Evolutionary conservation across 352 stramenopile species (phyloP).

Genomic region (Aphanomyces euteiches): DNA sequence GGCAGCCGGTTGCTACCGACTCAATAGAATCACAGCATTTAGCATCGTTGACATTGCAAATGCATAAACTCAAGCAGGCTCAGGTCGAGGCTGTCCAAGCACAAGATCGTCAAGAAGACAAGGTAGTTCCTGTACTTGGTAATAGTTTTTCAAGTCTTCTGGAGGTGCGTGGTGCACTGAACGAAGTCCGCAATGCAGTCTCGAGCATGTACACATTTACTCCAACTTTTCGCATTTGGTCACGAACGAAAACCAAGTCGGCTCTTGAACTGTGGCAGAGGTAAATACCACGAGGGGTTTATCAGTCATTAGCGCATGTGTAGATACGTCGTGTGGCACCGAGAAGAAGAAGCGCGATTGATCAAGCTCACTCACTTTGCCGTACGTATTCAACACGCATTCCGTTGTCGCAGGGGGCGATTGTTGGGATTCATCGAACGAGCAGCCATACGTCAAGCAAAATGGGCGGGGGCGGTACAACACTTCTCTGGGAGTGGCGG

Average conservation of each 20-base stretch:
- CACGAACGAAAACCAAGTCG: conserved; percentile 40
- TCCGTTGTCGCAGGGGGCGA: conserved; percentile 43
- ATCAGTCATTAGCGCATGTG: conserved; percentile 32
- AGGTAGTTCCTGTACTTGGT: too few relatives aligned
- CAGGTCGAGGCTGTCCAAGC: too few relatives aligned
- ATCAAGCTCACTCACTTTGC: conserved; percentile 44
- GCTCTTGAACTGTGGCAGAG: conserved; percentile 41
- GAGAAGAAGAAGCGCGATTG: conserved; percentile 40
- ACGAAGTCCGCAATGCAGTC: conserved; percentile 40
- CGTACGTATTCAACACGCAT: conserved; percentile 57
- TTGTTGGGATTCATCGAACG: conserved; percentile 38
- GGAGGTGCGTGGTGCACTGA: conserved; percentile 43
- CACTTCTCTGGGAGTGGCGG: not conserved
- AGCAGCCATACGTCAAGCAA: conserved; percentile 36
- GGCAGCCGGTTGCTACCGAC: too few relatives aligned
- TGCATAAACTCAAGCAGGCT: too few relatives aligned
- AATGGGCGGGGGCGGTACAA: conserved; percentile 40
- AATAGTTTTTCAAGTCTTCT: not conserved
- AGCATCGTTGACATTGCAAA: too few relatives aligned
- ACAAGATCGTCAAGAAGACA: too few relatives aligned
- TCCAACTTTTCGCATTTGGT: conserved; percentile 56
- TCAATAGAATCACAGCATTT: too few relatives aligned
- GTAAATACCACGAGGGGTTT: too few relatives aligned
- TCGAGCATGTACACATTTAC: conserved; percentile 58
- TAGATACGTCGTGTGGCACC: conserved; percentile 39